Conservation (phyloP, 1,284 basidiomycete species). For the Stygiomarasmius scandens region DNA sequence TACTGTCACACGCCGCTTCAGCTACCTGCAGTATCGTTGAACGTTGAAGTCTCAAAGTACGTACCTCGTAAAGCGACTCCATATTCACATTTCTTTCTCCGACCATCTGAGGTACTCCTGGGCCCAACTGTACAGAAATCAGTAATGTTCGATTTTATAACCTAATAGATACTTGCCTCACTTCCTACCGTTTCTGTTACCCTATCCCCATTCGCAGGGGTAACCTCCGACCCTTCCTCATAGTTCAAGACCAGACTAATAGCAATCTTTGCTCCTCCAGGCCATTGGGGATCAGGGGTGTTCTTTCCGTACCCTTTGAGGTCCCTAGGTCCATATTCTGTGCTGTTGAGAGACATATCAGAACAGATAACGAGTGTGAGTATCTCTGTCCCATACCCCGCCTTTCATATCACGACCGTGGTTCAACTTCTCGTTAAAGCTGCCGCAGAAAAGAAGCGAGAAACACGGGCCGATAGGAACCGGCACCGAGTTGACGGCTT, state of each 20-base stretch:
- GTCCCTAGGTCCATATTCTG: slow-evolving; percentile 4
- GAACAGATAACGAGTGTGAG: too few species aligned
- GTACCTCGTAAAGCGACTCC: slow-evolving; percentile 13
- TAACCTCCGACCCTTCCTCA: slow-evolving; percentile 14
- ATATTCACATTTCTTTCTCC: slow-evolving; percentile 16
- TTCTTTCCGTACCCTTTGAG: slow-evolving; percentile 16
- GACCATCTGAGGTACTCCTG: slow-evolving; percentile 11
- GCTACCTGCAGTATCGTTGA: too few species aligned
- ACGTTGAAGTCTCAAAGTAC: background rate
- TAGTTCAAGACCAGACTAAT: slow-evolving; percentile 14
- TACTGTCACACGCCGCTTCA: slow-evolving; percentile 1
- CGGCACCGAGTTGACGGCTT: too few species aligned
- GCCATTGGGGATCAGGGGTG: slow-evolving; percentile 16
- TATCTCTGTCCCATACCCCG: too few species aligned
- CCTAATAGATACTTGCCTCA: background rate
- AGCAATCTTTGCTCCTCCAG: slow-evolving; percentile 16
- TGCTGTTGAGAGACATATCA: slow-evolving; percentile 1
- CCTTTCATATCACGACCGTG: too few species aligned
- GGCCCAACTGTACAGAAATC: slow-evolving; percentile 6
- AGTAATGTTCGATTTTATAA: too few species aligned
- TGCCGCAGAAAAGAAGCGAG: too few species aligned
- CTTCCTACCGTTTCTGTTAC: slow-evolving; percentile 11
- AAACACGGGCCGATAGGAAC: too few species aligned
- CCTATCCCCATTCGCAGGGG: slow-evolving; percentile 16
- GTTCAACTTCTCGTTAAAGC: too few species aligned